Base-by-base conservation (phyloP, 441 rosid species). In the Jatropha multifida region DNA sequence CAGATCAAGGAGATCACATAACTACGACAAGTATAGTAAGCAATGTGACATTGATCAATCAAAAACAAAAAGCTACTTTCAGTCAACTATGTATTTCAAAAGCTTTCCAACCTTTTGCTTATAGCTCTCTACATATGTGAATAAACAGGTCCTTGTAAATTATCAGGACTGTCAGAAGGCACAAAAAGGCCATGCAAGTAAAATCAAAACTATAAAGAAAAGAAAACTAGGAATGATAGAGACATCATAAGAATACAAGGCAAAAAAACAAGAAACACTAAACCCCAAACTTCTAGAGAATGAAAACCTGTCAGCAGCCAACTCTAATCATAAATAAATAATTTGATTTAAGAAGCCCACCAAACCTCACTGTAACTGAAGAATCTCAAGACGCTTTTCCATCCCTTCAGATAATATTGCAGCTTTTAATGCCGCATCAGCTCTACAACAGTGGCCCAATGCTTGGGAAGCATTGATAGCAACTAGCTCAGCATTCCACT, bases 221-320 rank as follows among this genome's bases (percentile, higher is more conserved):
- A n/a, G 18, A 20, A 41, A 71, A 8, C 44, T 4, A 62, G 37
- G 37, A 6, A 62, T n/a, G 42, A 62, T 8, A 32, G 7, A 14
- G 18, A 60, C 11, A 5, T 27, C 20, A 58, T 26, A 58, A 8
- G 40, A 60, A 60, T 23, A 27, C 6, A 62, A 62, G 5, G 44
- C 18, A 62, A 62, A 14, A 62, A 62, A 61, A 61, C 41, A 32
- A 60, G 65, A 60, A 60, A 5, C 65, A 15, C 37, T 20, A 23
- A 59, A 59, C 27, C 78, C 83, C 81, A 65, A 77, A 75, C 78
- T 26, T 82, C 82, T 74, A 65, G 63, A 64, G 38, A 62, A 65
- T 44, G 64, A 72, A 80, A 78, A 73, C 80, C 71, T 63, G 85
- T 77, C 77, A 83, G 79, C 72, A 75, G 78, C 81, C 73, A 79